Conservation (phyloP, 2,329 filamentous ascomycete genomes). For the Botrytis hyacinthi region DNA sequence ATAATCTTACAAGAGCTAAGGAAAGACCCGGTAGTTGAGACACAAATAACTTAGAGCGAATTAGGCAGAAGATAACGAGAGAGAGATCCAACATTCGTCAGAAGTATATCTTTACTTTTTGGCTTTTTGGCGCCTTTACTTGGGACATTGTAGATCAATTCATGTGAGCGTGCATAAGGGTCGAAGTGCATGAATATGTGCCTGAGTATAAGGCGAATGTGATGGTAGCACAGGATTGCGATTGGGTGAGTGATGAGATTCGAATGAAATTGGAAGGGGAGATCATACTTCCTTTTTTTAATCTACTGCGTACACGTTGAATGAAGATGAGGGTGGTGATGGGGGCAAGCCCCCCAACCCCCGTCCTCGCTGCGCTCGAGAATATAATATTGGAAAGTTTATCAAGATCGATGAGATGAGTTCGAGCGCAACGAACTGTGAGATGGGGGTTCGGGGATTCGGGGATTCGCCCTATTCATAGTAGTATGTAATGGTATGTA, state of each 20-base stretch:
- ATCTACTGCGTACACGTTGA: not conserved
- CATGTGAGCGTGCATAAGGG: not conserved
- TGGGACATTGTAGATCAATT: not conserved
- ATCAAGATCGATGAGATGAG: not conserved
- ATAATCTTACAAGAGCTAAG: not conserved
- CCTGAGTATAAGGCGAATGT: not conserved
- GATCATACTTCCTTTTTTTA: not conserved
- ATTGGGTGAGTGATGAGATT: not conserved
- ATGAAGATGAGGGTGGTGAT: not conserved
- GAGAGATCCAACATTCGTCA: not conserved
- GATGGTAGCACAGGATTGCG: not conserved
- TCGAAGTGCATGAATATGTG: not conserved
- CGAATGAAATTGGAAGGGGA: not conserved
- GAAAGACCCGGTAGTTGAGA: conserved; percentile 2
- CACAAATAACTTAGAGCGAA: not conserved
- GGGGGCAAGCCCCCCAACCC: not conserved
- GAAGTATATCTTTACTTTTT: not conserved
- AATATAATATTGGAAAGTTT: not conserved
- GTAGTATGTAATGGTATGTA: no score
- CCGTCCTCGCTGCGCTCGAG: not conserved
- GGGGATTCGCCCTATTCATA: not conserved
- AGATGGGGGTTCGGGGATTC: not conserved
- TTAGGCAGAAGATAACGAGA: not conserved
- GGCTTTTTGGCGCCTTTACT: not conserved
- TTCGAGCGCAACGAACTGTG: not conserved